Conservation (phyloP, 257 asterid species). For the Nyctanthes arbortristis region DNA sequence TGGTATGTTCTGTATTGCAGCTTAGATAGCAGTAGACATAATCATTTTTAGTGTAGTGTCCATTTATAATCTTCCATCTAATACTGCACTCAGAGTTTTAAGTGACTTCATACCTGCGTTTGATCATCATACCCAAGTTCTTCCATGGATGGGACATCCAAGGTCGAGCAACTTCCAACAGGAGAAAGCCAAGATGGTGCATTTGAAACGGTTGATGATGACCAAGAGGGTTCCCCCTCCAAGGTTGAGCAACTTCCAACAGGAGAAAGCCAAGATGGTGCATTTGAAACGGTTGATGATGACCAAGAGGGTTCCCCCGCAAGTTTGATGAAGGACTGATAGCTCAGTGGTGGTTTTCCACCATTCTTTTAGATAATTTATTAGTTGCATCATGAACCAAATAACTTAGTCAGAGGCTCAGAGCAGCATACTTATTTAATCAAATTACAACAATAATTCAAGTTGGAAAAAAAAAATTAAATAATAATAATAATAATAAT, state of each 20-base stretch:
- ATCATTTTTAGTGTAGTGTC: not conserved
- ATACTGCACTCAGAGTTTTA: not conserved
- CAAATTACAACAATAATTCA: constrained; percentile 8
- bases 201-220: constrained; percentile 53
- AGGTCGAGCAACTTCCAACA: constrained; percentile 48
- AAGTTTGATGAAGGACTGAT: constrained; percentile 82
- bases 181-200: constrained; percentile 60
- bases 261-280: constrained; percentile 58
- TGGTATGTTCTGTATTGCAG: not conserved
- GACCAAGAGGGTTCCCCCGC: constrained; percentile 91
- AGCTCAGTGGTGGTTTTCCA: constrained; percentile 81
- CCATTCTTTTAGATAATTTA: constrained; percentile 55
- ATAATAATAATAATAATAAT: no score
- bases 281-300: constrained; percentile 53
- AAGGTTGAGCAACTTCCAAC: constrained; percentile 50
- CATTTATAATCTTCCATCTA: not conserved
- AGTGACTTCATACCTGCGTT: constrained; percentile 47
- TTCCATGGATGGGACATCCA: constrained; percentile 66
- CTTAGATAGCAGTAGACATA: not conserved
- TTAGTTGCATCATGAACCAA: constrained; percentile 18
- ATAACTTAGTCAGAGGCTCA: not conserved
- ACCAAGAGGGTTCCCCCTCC: constrained; percentile 85
- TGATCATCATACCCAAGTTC: constrained; percentile 79
- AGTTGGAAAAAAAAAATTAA: not conserved
- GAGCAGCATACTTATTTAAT: not conserved